Evolutionary conservation across 108 stramenopile species (phyloP).

Genomic region (Chaetoceros muelleri): DNA sequence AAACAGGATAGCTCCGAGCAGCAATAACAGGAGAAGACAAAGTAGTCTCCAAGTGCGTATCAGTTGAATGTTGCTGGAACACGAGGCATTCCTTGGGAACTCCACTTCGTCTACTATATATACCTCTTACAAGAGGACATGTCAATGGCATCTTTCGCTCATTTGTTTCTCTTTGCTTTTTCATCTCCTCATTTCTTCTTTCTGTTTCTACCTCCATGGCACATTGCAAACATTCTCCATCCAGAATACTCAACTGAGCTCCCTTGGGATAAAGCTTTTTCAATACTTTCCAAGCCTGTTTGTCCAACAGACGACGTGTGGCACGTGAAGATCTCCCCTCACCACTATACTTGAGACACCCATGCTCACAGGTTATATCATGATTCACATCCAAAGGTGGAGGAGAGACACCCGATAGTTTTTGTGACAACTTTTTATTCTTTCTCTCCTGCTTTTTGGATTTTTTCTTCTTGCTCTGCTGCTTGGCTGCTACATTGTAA

Average conservation of each 20-base stretch:
- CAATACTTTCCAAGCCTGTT: slow-evolving; percentile 79
- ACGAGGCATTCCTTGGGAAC: slow-evolving; percentile 39
- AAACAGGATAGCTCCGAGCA: slow-evolving; percentile 2
- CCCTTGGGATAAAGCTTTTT: slow-evolving; percentile 76
- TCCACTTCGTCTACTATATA: slow-evolving; percentile 60
- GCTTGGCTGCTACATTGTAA: not conserved
- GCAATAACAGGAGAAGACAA: not conserved
- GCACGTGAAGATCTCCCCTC: slow-evolving; percentile 56
- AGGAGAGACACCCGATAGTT: slow-evolving; percentile 61
- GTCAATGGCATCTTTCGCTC: slow-evolving; percentile 53
- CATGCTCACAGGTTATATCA: slow-evolving; percentile 58
- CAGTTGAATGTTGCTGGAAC: not conserved
- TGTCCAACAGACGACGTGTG: slow-evolving; percentile 65
- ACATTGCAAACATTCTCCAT: slow-evolving; percentile 67
- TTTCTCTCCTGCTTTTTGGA: slow-evolving; percentile 71
- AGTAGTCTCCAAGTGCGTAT: not conserved
- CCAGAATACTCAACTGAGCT: slow-evolving; percentile 31
- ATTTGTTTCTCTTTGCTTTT: slow-evolving; percentile 37
- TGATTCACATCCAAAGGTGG: slow-evolving; percentile 77
- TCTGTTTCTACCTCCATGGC: slow-evolving; percentile 51
- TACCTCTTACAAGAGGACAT: slow-evolving; percentile 53
- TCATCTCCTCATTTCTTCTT: slow-evolving; percentile 38
- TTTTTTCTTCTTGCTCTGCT: slow-evolving; percentile 46
- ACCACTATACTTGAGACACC: slow-evolving; percentile 13
- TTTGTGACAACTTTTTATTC: slow-evolving; percentile 27